Conservation (phyloP, 2,329 filamentous ascomycete species). For the Ascochyta viciae-villosae region DNA sequence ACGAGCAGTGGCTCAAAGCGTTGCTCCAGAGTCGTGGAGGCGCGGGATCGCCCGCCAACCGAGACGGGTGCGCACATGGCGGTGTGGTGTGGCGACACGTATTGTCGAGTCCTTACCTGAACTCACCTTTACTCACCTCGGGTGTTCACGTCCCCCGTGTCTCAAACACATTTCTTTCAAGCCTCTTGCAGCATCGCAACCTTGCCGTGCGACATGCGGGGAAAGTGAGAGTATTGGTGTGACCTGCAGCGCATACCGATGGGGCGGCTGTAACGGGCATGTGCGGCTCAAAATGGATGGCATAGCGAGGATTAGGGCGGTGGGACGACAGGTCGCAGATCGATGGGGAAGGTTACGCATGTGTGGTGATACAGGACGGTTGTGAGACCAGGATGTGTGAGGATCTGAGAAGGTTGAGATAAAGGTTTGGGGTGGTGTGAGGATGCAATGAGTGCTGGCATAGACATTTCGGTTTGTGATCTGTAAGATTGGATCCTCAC, state of each 20-base stretch:
- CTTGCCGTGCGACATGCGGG: slow-evolving; percentile 18
- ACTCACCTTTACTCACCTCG: not conserved
- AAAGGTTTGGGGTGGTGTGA: not conserved
- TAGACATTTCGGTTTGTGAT: not conserved
- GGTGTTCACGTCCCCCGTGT: not conserved
- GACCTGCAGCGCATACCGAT: slow-evolving; percentile 13
- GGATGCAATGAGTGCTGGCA: not conserved
- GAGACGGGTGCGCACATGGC: slow-evolving; percentile 6
- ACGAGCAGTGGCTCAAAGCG: not conserved
- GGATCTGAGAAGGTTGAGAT: not conserved
- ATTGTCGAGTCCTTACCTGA: not conserved
- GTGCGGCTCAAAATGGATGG: slow-evolving; percentile 21
- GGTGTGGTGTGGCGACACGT: slow-evolving; percentile 5
- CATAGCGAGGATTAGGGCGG: slow-evolving; percentile 16
- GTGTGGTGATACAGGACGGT: slow-evolving; percentile 9
- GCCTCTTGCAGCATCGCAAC: slow-evolving; percentile 13
- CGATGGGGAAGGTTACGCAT: slow-evolving; percentile 12
- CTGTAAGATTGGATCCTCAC: slow-evolving; percentile 5
- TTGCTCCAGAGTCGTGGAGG: not conserved
- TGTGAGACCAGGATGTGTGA: slow-evolving; percentile 6
- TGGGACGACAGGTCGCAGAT: slow-evolving; percentile 14
- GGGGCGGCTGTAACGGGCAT: slow-evolving; percentile 10
- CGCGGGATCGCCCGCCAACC: slow-evolving; percentile 8
- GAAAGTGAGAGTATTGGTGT: slow-evolving; percentile 26
- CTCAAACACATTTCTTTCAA: slow-evolving; percentile 8